These are phyloP conservation scores for Trichoderma gamsii DNA, from an alignment of 495 filamentous ascomycete genomes.

Conservation along the genomic window DNA sequence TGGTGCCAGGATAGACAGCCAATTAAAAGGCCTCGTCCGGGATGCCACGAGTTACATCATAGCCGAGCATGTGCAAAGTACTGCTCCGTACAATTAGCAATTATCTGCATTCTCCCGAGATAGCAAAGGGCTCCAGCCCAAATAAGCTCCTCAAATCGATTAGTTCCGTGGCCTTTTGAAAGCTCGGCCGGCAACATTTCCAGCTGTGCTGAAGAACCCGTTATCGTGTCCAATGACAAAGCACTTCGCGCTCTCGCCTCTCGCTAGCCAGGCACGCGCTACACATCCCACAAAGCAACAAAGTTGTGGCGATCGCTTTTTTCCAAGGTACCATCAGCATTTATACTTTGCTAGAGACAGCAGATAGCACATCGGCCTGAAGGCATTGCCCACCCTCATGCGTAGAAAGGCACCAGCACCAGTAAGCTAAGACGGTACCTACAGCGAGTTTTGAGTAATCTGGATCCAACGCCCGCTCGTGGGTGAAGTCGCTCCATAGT, in stretches of 20 bases:
- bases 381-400: too few relatives aligned
- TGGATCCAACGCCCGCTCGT: too few relatives aligned
- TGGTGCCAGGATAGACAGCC: not conserved
- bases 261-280: not conserved
- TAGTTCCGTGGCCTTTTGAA: not conserved
- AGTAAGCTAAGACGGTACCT: too few relatives aligned
- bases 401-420: too few relatives aligned
- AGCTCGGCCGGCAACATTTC: not conserved
- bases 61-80: slow-evolving; percentile 18
- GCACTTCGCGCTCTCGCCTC: not conserved
- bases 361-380: too few relatives aligned
- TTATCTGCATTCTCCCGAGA: not conserved
- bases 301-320: too few relatives aligned
- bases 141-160: not conserved
- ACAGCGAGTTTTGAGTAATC: too few relatives aligned
- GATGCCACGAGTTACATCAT: not conserved
- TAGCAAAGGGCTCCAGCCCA: not conserved
- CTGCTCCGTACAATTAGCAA: too few relatives aligned
- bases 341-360: too few relatives aligned
- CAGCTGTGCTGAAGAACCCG: too few relatives aligned
- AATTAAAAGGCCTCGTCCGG: not conserved
- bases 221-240: slow-evolving; percentile 1
- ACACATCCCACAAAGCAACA: not conserved
- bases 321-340: too few relatives aligned
- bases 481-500: too few relatives aligned